Percentiles rank a stretch among this genome's conserved stretches.
Conservation (phyloP, 2,329 filamentous ascomycete genomes). For the Neocucurbitaria cava region DNA sequence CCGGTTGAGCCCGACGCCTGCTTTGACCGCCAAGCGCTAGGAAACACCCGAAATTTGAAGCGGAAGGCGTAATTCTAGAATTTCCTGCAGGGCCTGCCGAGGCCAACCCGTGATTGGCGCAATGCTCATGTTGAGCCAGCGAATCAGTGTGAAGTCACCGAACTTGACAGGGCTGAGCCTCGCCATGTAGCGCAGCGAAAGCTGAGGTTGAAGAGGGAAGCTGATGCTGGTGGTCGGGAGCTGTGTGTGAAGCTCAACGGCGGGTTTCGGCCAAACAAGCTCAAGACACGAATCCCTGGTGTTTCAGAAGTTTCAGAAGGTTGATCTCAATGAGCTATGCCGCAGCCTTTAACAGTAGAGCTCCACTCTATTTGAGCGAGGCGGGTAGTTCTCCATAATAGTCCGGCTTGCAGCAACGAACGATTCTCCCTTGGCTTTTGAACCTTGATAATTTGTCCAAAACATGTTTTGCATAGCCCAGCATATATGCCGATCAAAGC, state of each 20-base stretch:
- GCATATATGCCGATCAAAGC: not conserved
- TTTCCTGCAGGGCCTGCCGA: constrained; percentile 6
- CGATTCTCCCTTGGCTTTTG: not conserved
- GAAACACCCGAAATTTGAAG: constrained; percentile 20
- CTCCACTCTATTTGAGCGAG: not conserved
- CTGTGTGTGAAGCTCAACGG: not conserved
- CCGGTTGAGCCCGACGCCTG: not conserved
- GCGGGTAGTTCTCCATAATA: not conserved
- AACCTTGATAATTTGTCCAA: not conserved
- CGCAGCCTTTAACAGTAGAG: not conserved
- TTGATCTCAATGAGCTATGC: not conserved
- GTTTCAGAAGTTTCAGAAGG: not conserved
- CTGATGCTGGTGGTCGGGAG: not conserved
- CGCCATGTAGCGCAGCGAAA: not conserved
- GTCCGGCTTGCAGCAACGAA: not conserved
- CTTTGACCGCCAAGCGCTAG: constrained; percentile 7
- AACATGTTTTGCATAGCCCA: not conserved
- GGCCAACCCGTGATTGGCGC: constrained; percentile 11
- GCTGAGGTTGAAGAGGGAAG: not conserved
- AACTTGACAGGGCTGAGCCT: constrained; percentile 4
- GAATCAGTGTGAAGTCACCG: constrained; percentile 1
- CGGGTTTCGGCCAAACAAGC: not conserved
- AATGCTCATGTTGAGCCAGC: not conserved
- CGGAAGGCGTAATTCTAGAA: constrained; percentile 9
- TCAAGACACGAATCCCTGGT: not conserved